Evolutionary conservation across 495 filamentous ascomycete genomes (phyloP).

Genomic region (Xylaria palmicola): DNA sequence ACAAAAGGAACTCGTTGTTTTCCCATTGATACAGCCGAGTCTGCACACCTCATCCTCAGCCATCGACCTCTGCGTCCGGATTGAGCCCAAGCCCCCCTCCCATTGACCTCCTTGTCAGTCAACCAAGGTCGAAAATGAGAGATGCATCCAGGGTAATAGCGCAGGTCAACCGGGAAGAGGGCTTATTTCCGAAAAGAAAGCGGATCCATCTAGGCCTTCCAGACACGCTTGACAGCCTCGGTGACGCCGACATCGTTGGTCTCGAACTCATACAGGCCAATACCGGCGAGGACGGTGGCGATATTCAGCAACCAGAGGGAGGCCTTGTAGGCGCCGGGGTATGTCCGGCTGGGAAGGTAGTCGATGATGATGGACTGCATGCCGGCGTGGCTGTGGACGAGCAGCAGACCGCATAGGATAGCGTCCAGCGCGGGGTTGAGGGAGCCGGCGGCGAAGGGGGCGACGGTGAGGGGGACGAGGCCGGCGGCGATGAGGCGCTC

Average conservation of each 20-base stretch:
- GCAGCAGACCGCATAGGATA: constrained; percentile 73
- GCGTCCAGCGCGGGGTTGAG: constrained; percentile 89
- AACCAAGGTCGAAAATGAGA: too few species aligned
- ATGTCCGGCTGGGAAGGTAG: constrained; percentile 74
- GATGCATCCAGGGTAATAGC: neutral
- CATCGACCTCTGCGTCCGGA: neutral
- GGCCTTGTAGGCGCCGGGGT: constrained; percentile 62
- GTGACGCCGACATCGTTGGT: constrained; percentile 98
- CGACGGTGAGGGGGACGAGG: constrained; percentile 81
- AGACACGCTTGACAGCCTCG: constrained; percentile 81
- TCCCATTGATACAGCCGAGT: neutral
- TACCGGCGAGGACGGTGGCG: constrained; percentile 74
- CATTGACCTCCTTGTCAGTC: too few species aligned
- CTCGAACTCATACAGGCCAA: constrained; percentile 97
- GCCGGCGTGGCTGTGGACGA: constrained; percentile 92
- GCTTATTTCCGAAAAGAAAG: neutral
- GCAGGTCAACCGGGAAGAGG: too few species aligned
- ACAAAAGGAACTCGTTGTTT: constrained; percentile 14
- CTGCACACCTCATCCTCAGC: neutral
- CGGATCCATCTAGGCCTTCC: constrained; percentile 59
- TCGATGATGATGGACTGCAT: constrained; percentile 88
- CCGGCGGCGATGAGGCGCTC: constrained; percentile 78
- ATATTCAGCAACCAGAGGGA: constrained; percentile 76
- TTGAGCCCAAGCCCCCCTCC: neutral
- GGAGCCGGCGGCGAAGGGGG: constrained; percentile 87